phyloP scores from a whole-genome alignment of 352 stramenopile species.

The Phytophthora ramorum region DNA sequence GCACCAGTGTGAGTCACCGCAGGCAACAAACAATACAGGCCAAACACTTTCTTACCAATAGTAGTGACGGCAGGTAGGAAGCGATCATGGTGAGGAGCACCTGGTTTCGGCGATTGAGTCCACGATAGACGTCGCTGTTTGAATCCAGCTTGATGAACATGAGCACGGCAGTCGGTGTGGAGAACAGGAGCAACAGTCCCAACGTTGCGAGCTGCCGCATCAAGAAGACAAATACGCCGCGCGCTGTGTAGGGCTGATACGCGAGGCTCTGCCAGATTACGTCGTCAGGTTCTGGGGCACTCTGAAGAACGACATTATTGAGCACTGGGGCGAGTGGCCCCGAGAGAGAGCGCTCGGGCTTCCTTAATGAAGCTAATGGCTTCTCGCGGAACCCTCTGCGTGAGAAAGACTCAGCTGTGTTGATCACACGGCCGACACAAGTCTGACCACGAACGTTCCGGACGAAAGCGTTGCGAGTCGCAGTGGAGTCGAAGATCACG shows the following conservation, averaged over 20 bases:
- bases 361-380: constrained; percentile 21
- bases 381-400: constrained; percentile 29
- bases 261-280: constrained; percentile 81
- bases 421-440: constrained; percentile 45
- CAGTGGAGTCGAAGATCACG: constrained; percentile 72
- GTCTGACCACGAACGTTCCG: constrained; percentile 54
- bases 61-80: constrained; percentile 74
- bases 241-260: constrained; percentile 60
- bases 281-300: constrained; percentile 78
- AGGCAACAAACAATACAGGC: neutral
- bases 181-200: constrained; percentile 71
- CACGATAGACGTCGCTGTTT: constrained; percentile 63
- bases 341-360: constrained; percentile 13
- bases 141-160: constrained; percentile 86
- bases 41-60: constrained; percentile 51
- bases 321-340: constrained; percentile 51
- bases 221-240: constrained; percentile 44
- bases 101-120: constrained; percentile 51
- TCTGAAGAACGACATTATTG: constrained; percentile 59
- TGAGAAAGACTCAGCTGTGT: constrained; percentile 41
- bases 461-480: constrained; percentile 67
- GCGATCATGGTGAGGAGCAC: constrained; percentile 68
- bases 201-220: constrained; percentile 61
- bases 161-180: constrained; percentile 77
- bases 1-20: neutral